Percentiles rank a stretch among this genome's conserved stretches.
phyloP scores from a whole-genome alignment of 2,329 filamentous ascomycete genomes.

The Neofusicoccum cordaticola region DNA sequence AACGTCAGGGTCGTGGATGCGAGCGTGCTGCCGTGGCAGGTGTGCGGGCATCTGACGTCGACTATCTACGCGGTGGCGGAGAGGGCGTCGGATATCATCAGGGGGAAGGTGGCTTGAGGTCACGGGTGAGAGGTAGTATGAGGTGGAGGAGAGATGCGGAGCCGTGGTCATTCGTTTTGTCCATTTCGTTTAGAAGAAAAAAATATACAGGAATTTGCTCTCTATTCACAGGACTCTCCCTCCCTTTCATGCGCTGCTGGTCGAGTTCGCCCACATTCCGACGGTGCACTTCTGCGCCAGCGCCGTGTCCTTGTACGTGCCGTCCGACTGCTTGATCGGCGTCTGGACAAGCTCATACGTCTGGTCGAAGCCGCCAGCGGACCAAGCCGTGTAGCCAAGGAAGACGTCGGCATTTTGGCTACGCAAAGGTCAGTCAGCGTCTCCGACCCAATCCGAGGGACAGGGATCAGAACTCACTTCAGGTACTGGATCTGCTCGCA shows the following conservation, averaged over 20 bases:
- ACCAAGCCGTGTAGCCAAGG: conserved; percentile 30
- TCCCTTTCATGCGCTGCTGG: not conserved
- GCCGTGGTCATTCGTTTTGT: no score
- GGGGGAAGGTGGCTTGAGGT: not conserved
- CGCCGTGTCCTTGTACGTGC: conserved; percentile 22
- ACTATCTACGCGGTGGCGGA: conserved; percentile 40
- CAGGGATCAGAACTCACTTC: conserved; percentile 21
- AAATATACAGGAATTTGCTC: no score
- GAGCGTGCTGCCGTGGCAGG: conserved; percentile 32
- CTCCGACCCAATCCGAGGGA: not conserved
- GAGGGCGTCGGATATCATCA: conserved; percentile 28
- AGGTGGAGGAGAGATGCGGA: no score
- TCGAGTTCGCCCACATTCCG: conserved; percentile 20
- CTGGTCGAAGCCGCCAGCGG: conserved; percentile 29
- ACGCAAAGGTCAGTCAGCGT: not conserved
- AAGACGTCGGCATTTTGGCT: conserved; percentile 31
- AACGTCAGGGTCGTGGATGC: conserved; percentile 40
- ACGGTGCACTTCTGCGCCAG: conserved; percentile 25
- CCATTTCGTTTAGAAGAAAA: no score
- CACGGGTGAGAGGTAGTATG: no score
- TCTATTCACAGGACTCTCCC: no score
- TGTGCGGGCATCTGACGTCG: conserved; percentile 34
- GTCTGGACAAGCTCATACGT: conserved; percentile 28
- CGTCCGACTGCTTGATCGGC: conserved; percentile 22
- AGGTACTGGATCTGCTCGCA: conserved; percentile 34